These are phyloP conservation scores for Aspergillus cejpii DNA, from an alignment of 2,329 filamentous ascomycete genomes.

Conservation along the genomic window DNA sequence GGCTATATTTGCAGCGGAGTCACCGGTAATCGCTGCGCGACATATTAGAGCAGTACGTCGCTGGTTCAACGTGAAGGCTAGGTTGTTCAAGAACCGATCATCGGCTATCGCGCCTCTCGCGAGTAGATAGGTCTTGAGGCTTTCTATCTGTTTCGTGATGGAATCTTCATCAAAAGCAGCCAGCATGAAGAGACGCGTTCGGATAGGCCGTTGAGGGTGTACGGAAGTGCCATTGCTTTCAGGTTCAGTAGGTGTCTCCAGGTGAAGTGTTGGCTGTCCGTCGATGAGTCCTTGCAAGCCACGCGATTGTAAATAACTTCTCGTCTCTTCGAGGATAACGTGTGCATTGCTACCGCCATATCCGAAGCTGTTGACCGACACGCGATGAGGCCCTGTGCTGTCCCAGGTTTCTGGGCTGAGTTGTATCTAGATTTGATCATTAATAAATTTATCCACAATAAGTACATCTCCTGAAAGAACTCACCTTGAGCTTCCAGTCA, in stretches of 20 bases:
- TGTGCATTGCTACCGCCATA: slow-evolving; percentile 46
- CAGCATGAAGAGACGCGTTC: slow-evolving; percentile 15
- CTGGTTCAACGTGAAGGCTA: slow-evolving; percentile 22
- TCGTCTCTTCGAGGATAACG: slow-evolving; percentile 33
- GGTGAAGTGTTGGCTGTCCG: background rate
- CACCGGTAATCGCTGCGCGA: slow-evolving; percentile 12
- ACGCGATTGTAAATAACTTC: slow-evolving; percentile 4
- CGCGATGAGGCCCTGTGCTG: slow-evolving; percentile 11
- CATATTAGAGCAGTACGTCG: slow-evolving; percentile 15
- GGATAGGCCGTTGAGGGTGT: background rate
- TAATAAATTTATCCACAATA: background rate
- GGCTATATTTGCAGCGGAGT: slow-evolving; percentile 4
- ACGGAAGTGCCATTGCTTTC: background rate
- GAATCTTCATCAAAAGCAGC: slow-evolving; percentile 21
- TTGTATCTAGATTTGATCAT: slow-evolving; percentile 12
- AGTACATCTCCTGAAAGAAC: background rate
- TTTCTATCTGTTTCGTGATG: slow-evolving; percentile 10
- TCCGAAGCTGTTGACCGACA: slow-evolving; percentile 40
- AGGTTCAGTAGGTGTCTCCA: background rate
- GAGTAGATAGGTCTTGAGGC: slow-evolving; percentile 9
- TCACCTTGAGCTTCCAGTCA: slow-evolving; percentile 34
- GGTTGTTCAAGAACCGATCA: slow-evolving; percentile 12
- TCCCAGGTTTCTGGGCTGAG: slow-evolving; percentile 16
- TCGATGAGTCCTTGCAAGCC: background rate
- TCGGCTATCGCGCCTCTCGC: background rate